Conservation (phyloP, 495 filamentous ascomycete genomes). For the Xylona heveae region DNA sequence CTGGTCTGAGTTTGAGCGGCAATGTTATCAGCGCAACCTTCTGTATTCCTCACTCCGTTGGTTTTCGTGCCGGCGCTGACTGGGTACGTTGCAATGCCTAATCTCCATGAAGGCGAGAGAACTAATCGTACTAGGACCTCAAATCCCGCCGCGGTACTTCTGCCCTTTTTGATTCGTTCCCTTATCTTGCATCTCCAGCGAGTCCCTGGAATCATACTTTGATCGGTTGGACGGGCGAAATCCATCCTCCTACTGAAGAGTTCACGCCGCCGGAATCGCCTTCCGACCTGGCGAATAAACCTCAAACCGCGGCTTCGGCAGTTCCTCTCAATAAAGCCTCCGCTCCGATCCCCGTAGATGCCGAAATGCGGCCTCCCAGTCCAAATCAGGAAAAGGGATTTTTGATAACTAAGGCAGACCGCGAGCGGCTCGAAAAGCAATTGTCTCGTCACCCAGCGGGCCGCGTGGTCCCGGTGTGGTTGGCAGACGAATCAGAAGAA, state of each 20-base stretch:
- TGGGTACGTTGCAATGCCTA: constrained; percentile 36
- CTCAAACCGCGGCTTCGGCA: constrained; percentile 11
- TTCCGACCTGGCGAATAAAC: constrained; percentile 9
- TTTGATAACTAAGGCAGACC: constrained; percentile 39
- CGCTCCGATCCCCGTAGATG: constrained; percentile 50
- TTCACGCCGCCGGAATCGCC: constrained; percentile 11
- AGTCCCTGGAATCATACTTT: constrained; percentile 69
- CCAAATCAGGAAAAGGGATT: constrained; percentile 40
- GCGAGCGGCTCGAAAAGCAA: constrained; percentile 42
- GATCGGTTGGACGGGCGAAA: constrained; percentile 85
- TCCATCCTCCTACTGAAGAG: constrained; percentile 29
- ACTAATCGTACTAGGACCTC: constrained; percentile 31
- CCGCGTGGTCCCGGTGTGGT: constrained; percentile 66
- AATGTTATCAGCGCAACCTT: constrained; percentile 76
- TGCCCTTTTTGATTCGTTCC: constrained; percentile 72
- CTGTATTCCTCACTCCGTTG: constrained; percentile 57
- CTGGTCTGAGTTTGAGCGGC: constrained; percentile 50
- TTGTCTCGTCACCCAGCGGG: constrained; percentile 45
- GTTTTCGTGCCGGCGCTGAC: constrained; percentile 40
- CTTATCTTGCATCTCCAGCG: constrained; percentile 54
- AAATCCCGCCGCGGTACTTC: constrained; percentile 63
- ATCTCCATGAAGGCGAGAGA: constrained; percentile 7
- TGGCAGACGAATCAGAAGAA: constrained; percentile 45
- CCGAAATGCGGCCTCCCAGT: constrained; percentile 24
- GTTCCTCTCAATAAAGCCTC: constrained; percentile 35